phyloP scores from a whole-genome alignment of 164 flowering plant species.

The Euptelea pleiosperma region DNA sequence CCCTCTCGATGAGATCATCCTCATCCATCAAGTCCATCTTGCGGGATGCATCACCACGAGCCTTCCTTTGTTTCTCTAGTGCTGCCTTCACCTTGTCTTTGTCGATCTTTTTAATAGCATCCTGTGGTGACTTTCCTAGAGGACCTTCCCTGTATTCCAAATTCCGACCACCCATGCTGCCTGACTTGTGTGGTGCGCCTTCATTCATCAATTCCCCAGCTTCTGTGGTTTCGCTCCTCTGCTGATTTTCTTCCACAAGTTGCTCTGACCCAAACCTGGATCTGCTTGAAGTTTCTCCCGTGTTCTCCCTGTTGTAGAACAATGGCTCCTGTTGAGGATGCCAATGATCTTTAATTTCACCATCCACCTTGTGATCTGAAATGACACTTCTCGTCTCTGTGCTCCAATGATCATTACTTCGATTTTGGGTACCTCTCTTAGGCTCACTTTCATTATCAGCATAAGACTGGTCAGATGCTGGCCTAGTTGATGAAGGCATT shows the following conservation, averaged over 20 bases:
- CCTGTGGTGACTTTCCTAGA: slow-evolving; percentile 54
- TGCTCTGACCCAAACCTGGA: slow-evolving; percentile 24
- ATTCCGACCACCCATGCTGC: slow-evolving; percentile 25
- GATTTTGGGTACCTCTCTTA: slow-evolving; percentile 35
- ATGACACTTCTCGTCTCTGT: slow-evolving; percentile 29
- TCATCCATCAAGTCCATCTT: slow-evolving; percentile 74
- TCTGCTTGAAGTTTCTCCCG: slow-evolving; percentile 29
- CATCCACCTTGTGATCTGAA: slow-evolving; percentile 39
- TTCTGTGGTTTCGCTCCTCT: slow-evolving; percentile 33
- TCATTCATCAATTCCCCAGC: slow-evolving; percentile 45
- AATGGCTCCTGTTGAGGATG: slow-evolving; percentile 26
- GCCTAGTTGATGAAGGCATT: slow-evolving; percentile 27
- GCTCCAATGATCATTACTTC: slow-evolving; percentile 42
- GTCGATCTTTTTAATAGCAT: slow-evolving; percentile 59
- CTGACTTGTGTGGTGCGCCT: slow-evolving; percentile 20
- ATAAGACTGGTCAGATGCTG: slow-evolving; percentile 30
- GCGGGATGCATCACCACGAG: slow-evolving; percentile 43
- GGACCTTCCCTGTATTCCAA: slow-evolving; percentile 41
- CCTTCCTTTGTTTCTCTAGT: slow-evolving; percentile 62
- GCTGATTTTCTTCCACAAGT: slow-evolving; percentile 31
- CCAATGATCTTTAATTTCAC: slow-evolving; percentile 19
- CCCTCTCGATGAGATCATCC: slow-evolving; percentile 82
- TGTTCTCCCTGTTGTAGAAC: slow-evolving; percentile 21
- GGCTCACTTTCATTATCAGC: slow-evolving; percentile 36
- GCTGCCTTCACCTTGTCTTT: slow-evolving; percentile 82